phyloP scores from a whole-genome alignment of 306 rosid species.

The Coriaria nepalensis region DNA sequence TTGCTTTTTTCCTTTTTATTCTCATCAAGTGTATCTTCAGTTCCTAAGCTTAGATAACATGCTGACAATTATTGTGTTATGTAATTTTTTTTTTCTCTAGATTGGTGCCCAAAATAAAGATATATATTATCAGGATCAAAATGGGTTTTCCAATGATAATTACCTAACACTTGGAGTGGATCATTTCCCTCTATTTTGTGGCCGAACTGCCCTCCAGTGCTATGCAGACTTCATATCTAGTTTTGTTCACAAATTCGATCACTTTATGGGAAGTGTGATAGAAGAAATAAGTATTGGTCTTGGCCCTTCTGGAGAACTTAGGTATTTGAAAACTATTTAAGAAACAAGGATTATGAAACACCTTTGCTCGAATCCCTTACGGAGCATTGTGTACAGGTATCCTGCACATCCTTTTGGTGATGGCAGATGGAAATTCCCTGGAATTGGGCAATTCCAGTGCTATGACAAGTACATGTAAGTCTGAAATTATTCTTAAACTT shows the following conservation, averaged over 20 bases:
- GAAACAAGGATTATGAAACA: conserved; percentile 3
- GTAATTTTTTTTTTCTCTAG: conserved; percentile 8
- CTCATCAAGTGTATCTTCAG: not conserved
- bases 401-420: conserved; percentile 29
- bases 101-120: conserved; percentile 24
- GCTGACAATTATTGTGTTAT: conserved; percentile 2
- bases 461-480: conserved; percentile 34
- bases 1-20: not conserved
- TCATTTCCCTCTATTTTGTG: conserved; percentile 22
- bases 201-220: conserved; percentile 30
- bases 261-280: conserved; percentile 17
- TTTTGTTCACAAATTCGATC: conserved; percentile 21
- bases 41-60: not conserved
- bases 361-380: conserved; percentile 3
- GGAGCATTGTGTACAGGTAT: conserved; percentile 16
- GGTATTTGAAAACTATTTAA: conserved; percentile 15
- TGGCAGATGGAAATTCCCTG: conserved; percentile 28
- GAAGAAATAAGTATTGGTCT: conserved; percentile 29
- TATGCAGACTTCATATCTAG: conserved; percentile 22
- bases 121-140: conserved; percentile 28
- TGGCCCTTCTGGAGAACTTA: conserved; percentile 28
- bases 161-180: conserved; percentile 34
- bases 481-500: not conserved
- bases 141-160: conserved; percentile 21
- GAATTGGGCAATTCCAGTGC: conserved; percentile 31